Evolutionary conservation across 148 eudicot genomes (phyloP), one percentile per base, ranked within the genome.

Genomic region (Cornus controversa): DNA sequence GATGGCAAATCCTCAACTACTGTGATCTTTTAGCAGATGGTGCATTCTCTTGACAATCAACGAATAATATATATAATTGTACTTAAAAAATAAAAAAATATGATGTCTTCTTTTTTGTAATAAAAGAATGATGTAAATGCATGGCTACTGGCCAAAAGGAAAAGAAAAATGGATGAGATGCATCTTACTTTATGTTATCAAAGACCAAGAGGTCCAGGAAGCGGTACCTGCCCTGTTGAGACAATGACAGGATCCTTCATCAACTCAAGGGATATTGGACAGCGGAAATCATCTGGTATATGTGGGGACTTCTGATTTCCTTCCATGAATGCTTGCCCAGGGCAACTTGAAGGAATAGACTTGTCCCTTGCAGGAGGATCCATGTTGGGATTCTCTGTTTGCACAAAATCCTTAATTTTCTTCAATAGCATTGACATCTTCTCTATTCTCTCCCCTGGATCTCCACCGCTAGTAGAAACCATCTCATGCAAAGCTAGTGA

Each of bases 241-340:
- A 95, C 98, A 82, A 95, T 95, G 72, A 95, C 98, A 10, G 98
- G 98, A 89, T 95, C 98, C 74, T 54, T 91, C 96, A 95, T 95
- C 81, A 95, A 71, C 87, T 95, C 98, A 67, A 95, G 85, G 73
- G 98, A 95, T 58, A 95, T 89, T 58, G 98, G 98, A 78, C 98
- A 95, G 27, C 97, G 96, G 65, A 95, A 95, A 79, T 93, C 98
- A 85, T 93, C 97, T 25, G 97, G 98, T 76, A 95, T 91, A 74
- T 82, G 75, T 45, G 81, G 80, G 79, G 82, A 77, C 70, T 84
- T 90, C 4, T 81, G 82, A 82, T 80, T 85, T 73, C 83, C 90
- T 45, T 89, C 91, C 47, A 71, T 28, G n/a, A 87, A 81, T 54
- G 69, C 78, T 81, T 86, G 91, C 73, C 84, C 87, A 74, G 82